Base-by-base conservation (phyloP, 1,284 basidiomycete species). In the Flammula alnicola region DNA sequence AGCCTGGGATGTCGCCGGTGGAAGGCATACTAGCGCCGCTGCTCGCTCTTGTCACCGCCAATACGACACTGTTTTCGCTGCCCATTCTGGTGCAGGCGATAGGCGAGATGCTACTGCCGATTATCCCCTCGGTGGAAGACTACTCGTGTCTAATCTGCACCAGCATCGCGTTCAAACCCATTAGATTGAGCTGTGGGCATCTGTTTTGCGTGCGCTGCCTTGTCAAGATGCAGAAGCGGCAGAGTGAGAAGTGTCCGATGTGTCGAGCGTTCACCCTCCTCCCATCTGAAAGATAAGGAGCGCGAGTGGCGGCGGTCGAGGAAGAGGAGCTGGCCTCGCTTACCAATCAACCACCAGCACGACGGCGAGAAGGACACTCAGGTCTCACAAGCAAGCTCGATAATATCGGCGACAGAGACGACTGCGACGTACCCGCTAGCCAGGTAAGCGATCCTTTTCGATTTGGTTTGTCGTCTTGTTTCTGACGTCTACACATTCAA, bases 191-290 rank as follows among this genome's bases (percentile, higher is more conserved):
- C 20, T 98, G 95, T 60, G 79, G 86, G 0, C 95, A 98, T 67
- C 72, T 96, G n/a, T 97, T 97, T 69, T 98, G 95, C 60, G 91
- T 94, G 7, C 71, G 89, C 42, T 97, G 95, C 67, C 75, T 98
- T 12, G 93, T 94, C 40, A 97, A 98, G 73, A 89, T 98, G 83
- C 95, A 98, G 72, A 91, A 90, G 63, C 77, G 88, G 11, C 83
- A 86, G 0, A 84, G 89, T 60, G 81, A 75, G 9, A 76, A 88
- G 55, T 98, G 95, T 67, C 95, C 95, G 1, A 80, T 97, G 65
- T 98, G 95, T 66, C 79, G 93, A 19, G 77, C 86, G 1, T n/a
- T n/a, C n/a, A n/a, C n/a, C n/a, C n/a, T n/a, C n/a, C n/a, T n/a
- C n/a, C n/a, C n/a, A n/a, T n/a, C n/a, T n/a, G n/a, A n/a, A n/a